Evolutionary conservation across 2,329 filamentous ascomycete genomes (phyloP).

Genomic region (Ambrosiella beaveri): DNA sequence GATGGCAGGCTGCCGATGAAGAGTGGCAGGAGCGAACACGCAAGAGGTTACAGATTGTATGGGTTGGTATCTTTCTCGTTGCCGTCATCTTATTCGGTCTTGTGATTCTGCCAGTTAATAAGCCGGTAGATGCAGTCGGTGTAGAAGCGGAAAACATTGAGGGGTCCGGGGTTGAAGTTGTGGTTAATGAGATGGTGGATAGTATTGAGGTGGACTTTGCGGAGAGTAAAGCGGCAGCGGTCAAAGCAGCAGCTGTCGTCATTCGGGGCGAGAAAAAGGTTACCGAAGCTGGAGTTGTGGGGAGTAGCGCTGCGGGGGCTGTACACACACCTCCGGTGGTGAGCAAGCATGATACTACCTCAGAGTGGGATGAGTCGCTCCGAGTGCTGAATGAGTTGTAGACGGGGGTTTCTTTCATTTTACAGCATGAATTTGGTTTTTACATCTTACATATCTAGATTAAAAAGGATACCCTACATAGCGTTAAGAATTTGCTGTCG

Average conservation of each 20-base stretch:
- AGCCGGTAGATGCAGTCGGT: background rate
- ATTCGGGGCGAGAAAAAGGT: slow-evolving; percentile 1
- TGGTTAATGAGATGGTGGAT: background rate
- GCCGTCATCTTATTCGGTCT: slow-evolving; percentile 31
- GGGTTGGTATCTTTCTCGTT: slow-evolving; percentile 37
- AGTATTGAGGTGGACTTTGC: background rate
- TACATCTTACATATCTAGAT: background rate
- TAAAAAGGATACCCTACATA: background rate
- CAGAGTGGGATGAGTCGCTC: slow-evolving; percentile 22
- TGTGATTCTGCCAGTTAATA: slow-evolving; percentile 15
- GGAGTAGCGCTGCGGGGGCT: background rate
- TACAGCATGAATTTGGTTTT: background rate
- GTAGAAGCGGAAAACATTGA: background rate
- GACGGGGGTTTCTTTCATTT: slow-evolving; percentile 6
- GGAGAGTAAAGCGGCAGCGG: background rate
- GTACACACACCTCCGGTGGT: background rate
- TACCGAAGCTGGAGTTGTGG: background rate
- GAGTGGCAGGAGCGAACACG: slow-evolving; percentile 53
- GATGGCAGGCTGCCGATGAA: slow-evolving; percentile 48
- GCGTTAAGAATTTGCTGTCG: background rate
- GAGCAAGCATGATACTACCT: slow-evolving; percentile 3
- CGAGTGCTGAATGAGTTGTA: slow-evolving; percentile 31
- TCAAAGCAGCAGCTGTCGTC: background rate
- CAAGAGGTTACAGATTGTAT: slow-evolving; percentile 42
- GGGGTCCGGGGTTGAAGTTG: background rate